phyloP scores from a whole-genome alignment of 768 basidiomycete species.

The Wakefieldia striispora region DNA sequence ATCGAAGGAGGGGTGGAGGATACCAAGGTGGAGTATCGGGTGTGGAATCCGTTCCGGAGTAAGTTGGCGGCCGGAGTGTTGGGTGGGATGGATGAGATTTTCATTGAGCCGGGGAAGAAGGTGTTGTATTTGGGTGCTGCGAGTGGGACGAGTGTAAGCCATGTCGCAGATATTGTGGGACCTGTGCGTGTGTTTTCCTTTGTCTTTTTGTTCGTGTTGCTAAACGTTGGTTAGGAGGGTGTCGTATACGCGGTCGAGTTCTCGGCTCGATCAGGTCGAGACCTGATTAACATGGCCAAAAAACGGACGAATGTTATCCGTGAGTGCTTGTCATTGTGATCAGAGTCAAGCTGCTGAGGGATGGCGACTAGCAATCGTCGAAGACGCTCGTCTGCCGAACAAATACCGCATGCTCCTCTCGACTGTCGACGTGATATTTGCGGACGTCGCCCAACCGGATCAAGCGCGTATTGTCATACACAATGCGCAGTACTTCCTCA shows the following conservation, averaged over 20 bases:
- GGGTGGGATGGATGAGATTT: conserved; percentile 92
- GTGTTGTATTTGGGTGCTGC: conserved; percentile 98
- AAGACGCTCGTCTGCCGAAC: conserved; percentile 95
- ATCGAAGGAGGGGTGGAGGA: conserved; percentile 73
- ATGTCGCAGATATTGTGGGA: conserved; percentile 98
- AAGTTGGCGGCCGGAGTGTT: conserved; percentile 97
- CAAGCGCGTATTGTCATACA: conserved; percentile 94
- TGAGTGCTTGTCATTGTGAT: conserved; percentile 39
- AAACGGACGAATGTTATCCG: conserved; percentile 99
- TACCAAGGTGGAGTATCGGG: conserved; percentile 93
- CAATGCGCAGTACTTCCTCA: conserved; percentile 95
- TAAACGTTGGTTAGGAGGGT: conserved; percentile 62
- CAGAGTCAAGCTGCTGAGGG: conserved; percentile 1
- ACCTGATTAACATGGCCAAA: conserved; percentile 99
- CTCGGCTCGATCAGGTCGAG: conserved; percentile 93
- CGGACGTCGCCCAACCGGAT: conserved; percentile 97
- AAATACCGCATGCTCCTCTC: conserved; percentile 97
- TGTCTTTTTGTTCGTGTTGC: conserved; percentile 2
- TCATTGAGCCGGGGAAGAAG: conserved; percentile 90
- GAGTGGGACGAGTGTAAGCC: conserved; percentile 95
- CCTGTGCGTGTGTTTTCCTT: conserved; percentile 55
- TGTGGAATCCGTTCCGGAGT: conserved; percentile 99
- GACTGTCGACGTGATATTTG: conserved; percentile 95
- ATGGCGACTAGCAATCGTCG: conserved; percentile 73
- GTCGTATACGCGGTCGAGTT: conserved; percentile 99